These are phyloP conservation scores for Akanthomyces uredinophilus DNA, from an alignment of 2,329 filamentous ascomycete species.

Conservation along the genomic window DNA sequence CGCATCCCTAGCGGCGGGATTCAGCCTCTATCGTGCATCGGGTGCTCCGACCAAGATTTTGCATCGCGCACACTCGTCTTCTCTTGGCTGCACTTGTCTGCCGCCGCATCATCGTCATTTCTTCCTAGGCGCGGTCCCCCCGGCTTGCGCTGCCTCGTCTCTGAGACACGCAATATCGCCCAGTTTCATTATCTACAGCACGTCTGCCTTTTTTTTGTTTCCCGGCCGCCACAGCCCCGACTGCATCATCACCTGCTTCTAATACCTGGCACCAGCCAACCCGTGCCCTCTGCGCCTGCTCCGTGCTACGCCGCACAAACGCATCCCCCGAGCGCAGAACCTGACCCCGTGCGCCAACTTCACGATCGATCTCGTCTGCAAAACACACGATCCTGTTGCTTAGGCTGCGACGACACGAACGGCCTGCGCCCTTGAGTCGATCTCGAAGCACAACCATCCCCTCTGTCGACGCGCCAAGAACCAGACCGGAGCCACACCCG, in stretches of 20 bases:
- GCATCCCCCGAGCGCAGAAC: not conserved
- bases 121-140: constrained; percentile 1
- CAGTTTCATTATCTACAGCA: constrained; percentile 9
- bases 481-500: not conserved
- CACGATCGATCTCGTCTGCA: constrained; percentile 9
- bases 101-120: not conserved
- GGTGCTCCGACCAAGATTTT: constrained; percentile 1
- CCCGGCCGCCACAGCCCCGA: not conserved
- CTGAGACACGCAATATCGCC: constrained; percentile 12
- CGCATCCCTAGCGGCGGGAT: constrained; percentile 10
- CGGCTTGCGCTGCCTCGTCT: not conserved
- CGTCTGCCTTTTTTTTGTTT: not conserved
- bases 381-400: not conserved
- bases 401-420: not conserved
- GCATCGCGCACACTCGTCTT: not conserved
- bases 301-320: constrained; percentile 5
- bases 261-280: constrained; percentile 4
- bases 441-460: not conserved
- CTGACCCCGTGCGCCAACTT: constrained; percentile 6
- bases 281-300: constrained; percentile 2
- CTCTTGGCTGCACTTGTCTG: not conserved
- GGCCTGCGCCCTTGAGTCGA: not conserved
- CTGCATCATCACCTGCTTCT: not conserved
- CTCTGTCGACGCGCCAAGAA: not conserved
- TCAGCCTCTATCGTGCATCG: constrained; percentile 1